phyloP scores from a whole-genome alignment of 495 filamentous ascomycete genomes.

The Ramalina intermedia region DNA sequence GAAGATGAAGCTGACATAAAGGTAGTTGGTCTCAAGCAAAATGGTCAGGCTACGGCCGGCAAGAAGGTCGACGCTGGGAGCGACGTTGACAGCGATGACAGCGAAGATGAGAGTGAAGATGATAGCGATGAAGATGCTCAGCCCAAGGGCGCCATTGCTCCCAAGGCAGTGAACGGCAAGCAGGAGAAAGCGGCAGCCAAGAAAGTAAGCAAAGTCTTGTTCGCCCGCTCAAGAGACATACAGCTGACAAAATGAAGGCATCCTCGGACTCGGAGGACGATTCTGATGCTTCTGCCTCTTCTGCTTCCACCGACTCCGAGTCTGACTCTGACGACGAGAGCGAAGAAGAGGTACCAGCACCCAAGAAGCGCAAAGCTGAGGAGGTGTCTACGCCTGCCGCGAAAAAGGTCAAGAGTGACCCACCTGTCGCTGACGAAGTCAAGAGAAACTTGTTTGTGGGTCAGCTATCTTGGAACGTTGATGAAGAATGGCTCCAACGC shows the following conservation, averaged over 20 bases:
- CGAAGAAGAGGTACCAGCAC: slow-evolving; percentile 27
- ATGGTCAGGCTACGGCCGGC: background rate
- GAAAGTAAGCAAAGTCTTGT: slow-evolving; percentile 7
- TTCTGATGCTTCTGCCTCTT: slow-evolving; percentile 24
- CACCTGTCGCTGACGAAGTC: slow-evolving; percentile 34
- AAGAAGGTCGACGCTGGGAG: slow-evolving; percentile 1
- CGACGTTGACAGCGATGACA: slow-evolving; percentile 9
- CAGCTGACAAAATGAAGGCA: slow-evolving; percentile 13
- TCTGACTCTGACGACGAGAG: slow-evolving; percentile 40
- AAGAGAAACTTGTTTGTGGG: slow-evolving; percentile 77
- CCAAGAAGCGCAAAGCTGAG: slow-evolving; percentile 88
- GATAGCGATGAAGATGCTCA: slow-evolving; percentile 17
- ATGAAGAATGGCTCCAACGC: slow-evolving; percentile 76
- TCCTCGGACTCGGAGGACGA: slow-evolving; percentile 19
- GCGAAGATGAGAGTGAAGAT: background rate
- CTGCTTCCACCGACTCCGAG: slow-evolving; percentile 25
- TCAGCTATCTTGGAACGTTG: slow-evolving; percentile 87
- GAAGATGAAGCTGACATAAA: slow-evolving; percentile 15
- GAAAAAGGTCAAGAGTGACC: slow-evolving; percentile 78
- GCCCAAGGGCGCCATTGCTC: too few relatives aligned
- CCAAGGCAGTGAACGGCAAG: slow-evolving; percentile 13
- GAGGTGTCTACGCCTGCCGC: slow-evolving; percentile 42
- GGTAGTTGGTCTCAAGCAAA: background rate
- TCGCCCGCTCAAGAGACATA: background rate
- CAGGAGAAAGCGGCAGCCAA: slow-evolving; percentile 10